Conservation (phyloP, 2,329 filamentous ascomycete species). For the Coniochaeta hoffmannii region DNA sequence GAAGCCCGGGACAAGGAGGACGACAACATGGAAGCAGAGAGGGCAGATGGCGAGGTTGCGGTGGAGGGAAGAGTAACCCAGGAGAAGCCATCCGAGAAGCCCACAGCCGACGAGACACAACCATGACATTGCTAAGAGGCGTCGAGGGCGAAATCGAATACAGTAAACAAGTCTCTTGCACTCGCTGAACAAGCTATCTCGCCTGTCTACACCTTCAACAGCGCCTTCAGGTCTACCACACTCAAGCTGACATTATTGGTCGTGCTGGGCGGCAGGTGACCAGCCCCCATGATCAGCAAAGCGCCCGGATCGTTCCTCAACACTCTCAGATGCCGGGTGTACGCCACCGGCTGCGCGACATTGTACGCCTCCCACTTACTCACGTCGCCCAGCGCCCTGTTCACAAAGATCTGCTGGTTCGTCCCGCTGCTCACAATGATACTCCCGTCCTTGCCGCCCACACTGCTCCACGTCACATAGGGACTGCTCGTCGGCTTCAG, state of each 20-base stretch:
- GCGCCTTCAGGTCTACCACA: constrained; percentile 17
- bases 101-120: background rate
- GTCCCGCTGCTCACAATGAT: constrained; percentile 32
- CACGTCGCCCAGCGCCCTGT: constrained; percentile 29
- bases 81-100: background rate
- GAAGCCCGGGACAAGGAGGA: constrained; percentile 16
- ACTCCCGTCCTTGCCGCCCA: constrained; percentile 36
- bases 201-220: background rate
- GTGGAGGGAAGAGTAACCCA: too few relatives aligned
- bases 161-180: background rate
- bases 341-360: constrained; percentile 26
- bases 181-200: background rate
- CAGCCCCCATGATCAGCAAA: constrained; percentile 36
- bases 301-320: constrained; percentile 24
- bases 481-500: background rate
- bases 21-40: constrained; percentile 20
- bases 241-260: constrained; percentile 34
- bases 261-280: constrained; percentile 37
- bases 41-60: constrained; percentile 3
- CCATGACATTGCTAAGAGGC: background rate
- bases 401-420: constrained; percentile 32
- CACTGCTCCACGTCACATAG: constrained; percentile 1
- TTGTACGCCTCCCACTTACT: constrained; percentile 28
- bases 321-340: constrained; percentile 28
- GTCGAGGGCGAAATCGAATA: background rate